These are phyloP conservation scores for Cystofilobasidium capitatum DNA, from an alignment of 768 basidiomycete genomes.

Conservation along the genomic window DNA sequence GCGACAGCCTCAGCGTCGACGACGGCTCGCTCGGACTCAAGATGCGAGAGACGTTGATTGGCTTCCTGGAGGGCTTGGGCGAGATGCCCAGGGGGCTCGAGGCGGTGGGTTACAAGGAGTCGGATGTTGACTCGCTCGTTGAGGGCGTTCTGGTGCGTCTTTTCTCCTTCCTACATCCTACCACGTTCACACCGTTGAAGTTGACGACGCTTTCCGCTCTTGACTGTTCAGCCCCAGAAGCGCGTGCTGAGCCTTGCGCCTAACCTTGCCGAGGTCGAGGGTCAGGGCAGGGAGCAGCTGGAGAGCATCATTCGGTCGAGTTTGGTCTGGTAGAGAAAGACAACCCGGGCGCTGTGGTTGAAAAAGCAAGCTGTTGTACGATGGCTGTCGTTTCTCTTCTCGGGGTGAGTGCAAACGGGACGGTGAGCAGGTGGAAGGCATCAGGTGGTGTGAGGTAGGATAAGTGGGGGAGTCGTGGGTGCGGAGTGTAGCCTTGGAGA, in stretches of 20 bases:
- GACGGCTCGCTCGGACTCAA: constrained; percentile 43
- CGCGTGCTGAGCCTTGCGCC: constrained; percentile 89
- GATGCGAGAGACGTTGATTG: constrained; percentile 51
- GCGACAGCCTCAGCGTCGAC: constrained; percentile 61
- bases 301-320: constrained; percentile 54
- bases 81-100: constrained; percentile 78
- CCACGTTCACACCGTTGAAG: not conserved
- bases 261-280: constrained; percentile 69
- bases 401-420: no score
- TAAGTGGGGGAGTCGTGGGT: no score
- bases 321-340: constrained; percentile 32
- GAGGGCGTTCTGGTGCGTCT: constrained; percentile 60
- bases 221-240: constrained; percentile 53
- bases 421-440: no score
- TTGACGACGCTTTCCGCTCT: not conserved
- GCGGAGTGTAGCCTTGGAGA: no score
- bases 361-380: no score
- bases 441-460: no score
- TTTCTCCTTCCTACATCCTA: not conserved
- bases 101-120: constrained; percentile 63
- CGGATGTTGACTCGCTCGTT: constrained; percentile 65
- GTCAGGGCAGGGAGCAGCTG: constrained; percentile 74
- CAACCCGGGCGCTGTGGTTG: no score
- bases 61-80: constrained; percentile 66
- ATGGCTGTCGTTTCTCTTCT: no score